Evolutionary conservation across 805 yeast species (phyloP), one percentile per base, ranked within the genome.

Genomic region (Vanderwaltozyma verrucispora): DNA sequence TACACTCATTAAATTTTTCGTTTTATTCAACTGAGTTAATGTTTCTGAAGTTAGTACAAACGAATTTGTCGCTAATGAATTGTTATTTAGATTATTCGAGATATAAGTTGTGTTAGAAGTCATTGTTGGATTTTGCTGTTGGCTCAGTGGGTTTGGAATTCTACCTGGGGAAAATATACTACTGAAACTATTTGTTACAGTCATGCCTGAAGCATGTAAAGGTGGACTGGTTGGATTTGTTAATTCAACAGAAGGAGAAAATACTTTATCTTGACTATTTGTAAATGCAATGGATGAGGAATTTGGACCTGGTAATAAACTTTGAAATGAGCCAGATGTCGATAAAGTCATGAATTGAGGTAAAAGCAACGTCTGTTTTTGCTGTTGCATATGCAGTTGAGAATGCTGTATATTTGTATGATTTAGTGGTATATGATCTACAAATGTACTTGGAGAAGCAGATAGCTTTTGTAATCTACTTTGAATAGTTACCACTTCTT

Each of bases 141-240:
- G 33, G 17, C 29, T 30, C 21, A 36, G 21, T 25, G 27, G 27
- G 27, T 35, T 29, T 29, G 24, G 19, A 30, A 28, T 31, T 30
- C 40, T 45, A 4, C 35, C 36, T 13, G 51, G 51, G 1, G 49
- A 45, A 8, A 45, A 28, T 11, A 40, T 24, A 19, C 40, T 39
- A 20, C 30, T 40, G 15, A 39, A 29, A 34, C 44, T 41, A 15
- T 35, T 43, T 1, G 44, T 33, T 2, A 38, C 30, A 12, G 35
- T 17, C 50, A 46, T 46, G 0, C 41, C 45, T 4, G 42, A 20
- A 3, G 50, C 33, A 28, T 40, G 44, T 10, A 45, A 32, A 13
- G 24, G 32, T 7, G 36, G 30, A 14, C 32, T 31, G 5, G 32
- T 13, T 11, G 25, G 27, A 20, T 26, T 36, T n/a, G 27, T 35